A percentile compares a stretch with the other conserved stretches of the same genome.
These are phyloP conservation scores for Carex parvula DNA, from an alignment of 176 grass and related monocot species.

Conservation along the genomic window DNA sequence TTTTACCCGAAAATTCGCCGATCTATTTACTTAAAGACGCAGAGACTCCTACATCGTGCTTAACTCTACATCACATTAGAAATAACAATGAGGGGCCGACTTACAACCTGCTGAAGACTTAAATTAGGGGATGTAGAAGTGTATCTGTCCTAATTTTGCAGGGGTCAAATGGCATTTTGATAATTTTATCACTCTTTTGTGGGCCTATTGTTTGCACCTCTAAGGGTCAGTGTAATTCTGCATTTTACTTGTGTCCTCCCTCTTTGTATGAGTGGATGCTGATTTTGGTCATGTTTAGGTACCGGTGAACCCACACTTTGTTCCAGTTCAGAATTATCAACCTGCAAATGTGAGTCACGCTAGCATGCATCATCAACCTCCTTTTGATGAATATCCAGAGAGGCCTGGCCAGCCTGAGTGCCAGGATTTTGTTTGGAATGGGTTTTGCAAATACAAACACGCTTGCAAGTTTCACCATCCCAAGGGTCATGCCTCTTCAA, in stretches of 20 bases:
- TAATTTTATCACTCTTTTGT: not conserved
- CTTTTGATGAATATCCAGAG: constrained; percentile 67
- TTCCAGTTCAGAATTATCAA: constrained; percentile 52
- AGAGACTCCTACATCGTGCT: not conserved
- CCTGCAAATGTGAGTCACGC: constrained; percentile 42
- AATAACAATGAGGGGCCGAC: not conserved
- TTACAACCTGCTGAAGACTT: not conserved
- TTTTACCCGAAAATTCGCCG: not conserved
- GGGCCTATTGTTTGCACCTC: not conserved
- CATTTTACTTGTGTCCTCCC: not conserved
- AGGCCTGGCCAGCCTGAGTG: constrained; percentile 84
- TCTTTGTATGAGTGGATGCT: not conserved
- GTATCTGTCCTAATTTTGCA: not conserved
- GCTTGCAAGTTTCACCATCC: constrained; percentile 88
- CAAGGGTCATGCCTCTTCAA: constrained; percentile 26
- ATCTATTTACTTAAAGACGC: not conserved
- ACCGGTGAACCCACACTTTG: constrained; percentile 55
- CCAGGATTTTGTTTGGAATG: constrained; percentile 72
- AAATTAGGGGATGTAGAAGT: too few species aligned
- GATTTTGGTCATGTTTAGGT: constrained; percentile 43
- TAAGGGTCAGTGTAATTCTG: not conserved
- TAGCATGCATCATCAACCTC: constrained; percentile 43
- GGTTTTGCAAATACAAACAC: constrained; percentile 70
- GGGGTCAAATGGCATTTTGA: not conserved
- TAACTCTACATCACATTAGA: not conserved